These are phyloP conservation scores for Lentinula novae-zelandiae DNA, from an alignment of 1,284 basidiomycete genomes.

Conservation along the genomic window DNA sequence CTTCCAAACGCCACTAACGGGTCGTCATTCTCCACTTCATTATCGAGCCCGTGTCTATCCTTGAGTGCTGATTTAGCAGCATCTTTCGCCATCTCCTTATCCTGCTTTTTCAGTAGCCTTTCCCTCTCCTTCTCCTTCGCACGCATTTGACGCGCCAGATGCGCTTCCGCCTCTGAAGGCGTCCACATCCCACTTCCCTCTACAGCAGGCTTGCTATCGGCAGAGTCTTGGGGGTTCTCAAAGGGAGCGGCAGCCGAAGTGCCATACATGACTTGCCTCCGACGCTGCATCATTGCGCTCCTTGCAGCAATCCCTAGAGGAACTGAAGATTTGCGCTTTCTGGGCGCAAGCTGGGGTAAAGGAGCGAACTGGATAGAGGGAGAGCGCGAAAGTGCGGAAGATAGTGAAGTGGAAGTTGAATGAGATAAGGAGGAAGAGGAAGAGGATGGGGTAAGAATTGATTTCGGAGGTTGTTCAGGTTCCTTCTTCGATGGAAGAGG, in stretches of 20 bases:
- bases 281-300: slow-evolving; percentile 38
- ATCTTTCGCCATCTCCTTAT: slow-evolving; percentile 22
- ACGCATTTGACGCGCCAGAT: slow-evolving; percentile 18
- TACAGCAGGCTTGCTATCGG: slow-evolving; percentile 2
- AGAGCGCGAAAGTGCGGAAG: background rate
- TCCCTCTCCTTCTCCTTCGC: slow-evolving; percentile 19
- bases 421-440: background rate
- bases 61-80: background rate
- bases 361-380: slow-evolving; percentile 57
- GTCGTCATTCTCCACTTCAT: slow-evolving; percentile 30
- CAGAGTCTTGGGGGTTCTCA: slow-evolving; percentile 13
- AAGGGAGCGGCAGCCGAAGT: slow-evolving; percentile 13
- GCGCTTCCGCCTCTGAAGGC: slow-evolving; percentile 30
- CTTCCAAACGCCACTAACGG: slow-evolving; percentile 42
- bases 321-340: slow-evolving; percentile 48
- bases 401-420: background rate
- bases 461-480: slow-evolving; percentile 2
- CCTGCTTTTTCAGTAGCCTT: slow-evolving; percentile 21
- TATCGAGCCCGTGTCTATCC: background rate
- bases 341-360: slow-evolving; percentile 52
- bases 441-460: background rate
- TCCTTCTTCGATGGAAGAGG: background rate
- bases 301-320: slow-evolving; percentile 66
- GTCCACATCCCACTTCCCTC: slow-evolving; percentile 30
- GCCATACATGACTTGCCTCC: slow-evolving; percentile 22